Conservation (phyloP, 805 yeast genomes). For the Starmerella geochares region DNA sequence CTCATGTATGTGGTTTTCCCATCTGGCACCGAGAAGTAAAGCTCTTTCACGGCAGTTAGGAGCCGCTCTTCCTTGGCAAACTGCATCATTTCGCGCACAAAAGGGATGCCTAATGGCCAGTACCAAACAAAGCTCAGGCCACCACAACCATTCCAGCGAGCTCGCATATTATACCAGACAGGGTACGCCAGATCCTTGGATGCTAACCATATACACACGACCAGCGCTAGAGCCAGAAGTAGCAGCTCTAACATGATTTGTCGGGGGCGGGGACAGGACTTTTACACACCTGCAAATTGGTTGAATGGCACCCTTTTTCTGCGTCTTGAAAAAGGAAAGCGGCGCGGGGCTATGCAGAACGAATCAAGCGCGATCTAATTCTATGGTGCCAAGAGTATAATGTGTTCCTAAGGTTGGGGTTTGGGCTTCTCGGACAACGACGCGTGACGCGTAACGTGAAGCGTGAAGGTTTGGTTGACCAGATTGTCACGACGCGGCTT, state of each 20-base stretch:
- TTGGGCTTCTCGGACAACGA: too few species aligned
- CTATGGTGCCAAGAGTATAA: too few species aligned
- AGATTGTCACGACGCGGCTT: too few species aligned
- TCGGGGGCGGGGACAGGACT: not conserved
- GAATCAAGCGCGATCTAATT: too few species aligned
- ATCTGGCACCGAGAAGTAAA: not conserved
- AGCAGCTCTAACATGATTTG: not conserved
- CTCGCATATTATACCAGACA: not conserved
- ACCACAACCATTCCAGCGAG: not conserved
- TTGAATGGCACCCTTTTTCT: too few species aligned
- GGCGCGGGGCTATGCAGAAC: too few species aligned
- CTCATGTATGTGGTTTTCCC: not conserved
- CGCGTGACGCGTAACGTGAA: too few species aligned
- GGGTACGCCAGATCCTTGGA: conserved; percentile 1
- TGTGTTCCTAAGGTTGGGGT: too few species aligned
- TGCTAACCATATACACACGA: not conserved
- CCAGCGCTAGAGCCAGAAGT: not conserved
- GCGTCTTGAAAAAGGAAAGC: too few species aligned
- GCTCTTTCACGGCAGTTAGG: not conserved
- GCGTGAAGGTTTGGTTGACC: too few species aligned
- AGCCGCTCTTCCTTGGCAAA: not conserved
- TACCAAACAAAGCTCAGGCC: not conserved
- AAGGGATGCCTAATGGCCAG: conserved; percentile 6
- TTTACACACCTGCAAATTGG: too few species aligned
- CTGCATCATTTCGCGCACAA: conserved; percentile 1